phyloP scores from a whole-genome alignment of 352 stramenopile genomes.

The Globisporangium barbulae region DNA sequence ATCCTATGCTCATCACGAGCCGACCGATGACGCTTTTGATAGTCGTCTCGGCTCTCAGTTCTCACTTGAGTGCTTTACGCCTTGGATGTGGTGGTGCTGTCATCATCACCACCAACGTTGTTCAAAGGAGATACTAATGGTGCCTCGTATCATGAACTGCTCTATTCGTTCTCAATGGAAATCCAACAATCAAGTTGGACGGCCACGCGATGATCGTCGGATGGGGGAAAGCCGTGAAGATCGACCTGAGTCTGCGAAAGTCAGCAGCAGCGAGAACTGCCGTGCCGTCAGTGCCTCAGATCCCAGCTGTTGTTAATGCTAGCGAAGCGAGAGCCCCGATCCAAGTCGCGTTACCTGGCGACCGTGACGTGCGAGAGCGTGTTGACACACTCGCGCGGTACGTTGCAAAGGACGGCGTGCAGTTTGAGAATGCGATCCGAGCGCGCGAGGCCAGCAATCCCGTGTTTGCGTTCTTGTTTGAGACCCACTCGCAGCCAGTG shows the following conservation, averaged over 20 bases:
- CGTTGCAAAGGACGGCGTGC: slow-evolving; percentile 55
- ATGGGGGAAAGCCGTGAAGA: slow-evolving; percentile 81
- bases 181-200: slow-evolving; percentile 42
- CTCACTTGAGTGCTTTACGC: not conserved
- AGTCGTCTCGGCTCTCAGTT: not conserved
- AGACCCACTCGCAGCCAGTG: slow-evolving; percentile 20
- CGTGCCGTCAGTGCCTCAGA: slow-evolving; percentile 3
- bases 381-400: slow-evolving; percentile 60
- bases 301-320: not conserved
- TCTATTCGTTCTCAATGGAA: not conserved
- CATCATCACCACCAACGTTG: not conserved
- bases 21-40: not conserved
- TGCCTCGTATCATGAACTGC: slow-evolving; percentile 16
- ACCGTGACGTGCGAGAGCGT: slow-evolving; percentile 22
- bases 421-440: slow-evolving; percentile 66
- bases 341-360: slow-evolving; percentile 33
- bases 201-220: slow-evolving; percentile 72
- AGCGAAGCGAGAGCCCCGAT: slow-evolving; percentile 23
- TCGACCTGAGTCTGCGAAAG: slow-evolving; percentile 32
- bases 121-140: slow-evolving; percentile 1
- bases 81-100: not conserved
- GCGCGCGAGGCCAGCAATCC: slow-evolving; percentile 32
- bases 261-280: slow-evolving; percentile 15
- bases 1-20: not conserved
- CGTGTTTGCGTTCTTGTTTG: slow-evolving; percentile 55